Evolutionary conservation across 176 grass and related monocot species (phyloP).

Genomic region (bread wheat (Triticum aestivum)): IWGSC_CS_RefSeq_v2.1 NC_057808.1:478398197-478398696

Average conservation of each 20-base stretch:
- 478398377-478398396: conserved; percentile 47
- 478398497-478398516: not conserved
- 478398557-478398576: no score
- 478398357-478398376: not conserved
- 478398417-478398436: not conserved
- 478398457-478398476: not conserved
- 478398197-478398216: conserved; percentile 1
- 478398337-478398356: conserved; percentile 20
- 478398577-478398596: no score
- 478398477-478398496: not conserved
- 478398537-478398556: no score
- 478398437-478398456: not conserved
- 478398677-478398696: no score
- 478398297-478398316: not conserved
- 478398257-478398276: conserved; percentile 17
- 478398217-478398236: conserved; percentile 28
- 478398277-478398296: not conserved
- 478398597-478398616: no score
- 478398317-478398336: not conserved
- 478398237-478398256: conserved; percentile 59
- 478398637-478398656: no score
- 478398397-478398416: conserved; percentile 30
- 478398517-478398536: no score
- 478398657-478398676: no score
- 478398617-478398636: no score